phyloP scores from a whole-genome alignment of 2,329 filamentous ascomycete genomes.

The Seiridium unicorne region DNA sequence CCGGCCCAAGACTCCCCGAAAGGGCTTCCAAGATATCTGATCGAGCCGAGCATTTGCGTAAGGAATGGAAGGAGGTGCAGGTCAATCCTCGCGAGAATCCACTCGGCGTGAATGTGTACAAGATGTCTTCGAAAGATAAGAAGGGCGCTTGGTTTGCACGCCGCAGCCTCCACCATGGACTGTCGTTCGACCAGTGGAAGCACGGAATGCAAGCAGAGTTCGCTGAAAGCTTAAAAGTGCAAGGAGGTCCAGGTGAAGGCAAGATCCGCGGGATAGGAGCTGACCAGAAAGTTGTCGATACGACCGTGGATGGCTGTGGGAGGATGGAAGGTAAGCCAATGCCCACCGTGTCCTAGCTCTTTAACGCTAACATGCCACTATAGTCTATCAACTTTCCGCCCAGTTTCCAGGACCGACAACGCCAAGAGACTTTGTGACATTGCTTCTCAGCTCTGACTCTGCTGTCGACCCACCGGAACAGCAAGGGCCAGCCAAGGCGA shows the following conservation, averaged over 20 bases:
- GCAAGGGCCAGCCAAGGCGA: constrained; percentile 36
- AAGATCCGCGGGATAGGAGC: constrained; percentile 84
- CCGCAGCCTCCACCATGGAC: constrained; percentile 75
- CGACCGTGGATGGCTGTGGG: constrained; percentile 55
- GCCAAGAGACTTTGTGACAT: constrained; percentile 81
- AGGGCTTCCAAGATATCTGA: constrained; percentile 45
- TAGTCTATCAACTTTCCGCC: constrained; percentile 84
- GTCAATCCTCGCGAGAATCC: constrained; percentile 71
- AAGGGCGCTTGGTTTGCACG: constrained; percentile 89
- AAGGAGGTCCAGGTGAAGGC: constrained; percentile 68
- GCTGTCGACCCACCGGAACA: constrained; percentile 33
- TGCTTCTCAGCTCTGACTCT: constrained; percentile 68
- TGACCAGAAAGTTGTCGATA: constrained; percentile 69
- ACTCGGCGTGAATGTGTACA: constrained; percentile 74
- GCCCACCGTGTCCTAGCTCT: constrained; percentile 7
- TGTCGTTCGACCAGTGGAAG: constrained; percentile 77
- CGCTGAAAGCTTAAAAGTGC: constrained; percentile 68
- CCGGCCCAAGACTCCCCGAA: constrained; percentile 42
- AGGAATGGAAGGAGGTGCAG: constrained; percentile 86
- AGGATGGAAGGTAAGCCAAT: constrained; percentile 56
- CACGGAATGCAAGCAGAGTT: constrained; percentile 77
- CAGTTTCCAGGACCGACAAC: constrained; percentile 88
- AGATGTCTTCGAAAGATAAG: constrained; percentile 74
- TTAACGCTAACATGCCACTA: constrained; percentile 10
- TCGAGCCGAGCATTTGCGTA: constrained; percentile 61